These are phyloP conservation scores for Sporothrix globosa DNA, from an alignment of 2,329 filamentous ascomycete genomes.

Conservation along the genomic window DNA sequence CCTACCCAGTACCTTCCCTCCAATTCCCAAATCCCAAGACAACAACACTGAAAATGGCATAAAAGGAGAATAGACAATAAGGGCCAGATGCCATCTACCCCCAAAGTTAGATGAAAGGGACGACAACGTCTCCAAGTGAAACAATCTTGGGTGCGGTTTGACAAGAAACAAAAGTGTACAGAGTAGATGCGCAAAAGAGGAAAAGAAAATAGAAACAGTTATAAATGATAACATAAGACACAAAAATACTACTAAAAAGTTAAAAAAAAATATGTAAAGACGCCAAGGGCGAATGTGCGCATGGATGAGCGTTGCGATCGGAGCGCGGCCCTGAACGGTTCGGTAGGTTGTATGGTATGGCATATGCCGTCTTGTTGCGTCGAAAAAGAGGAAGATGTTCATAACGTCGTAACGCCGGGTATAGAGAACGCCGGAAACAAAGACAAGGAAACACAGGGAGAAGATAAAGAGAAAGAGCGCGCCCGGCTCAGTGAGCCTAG, in stretches of 20 bases:
- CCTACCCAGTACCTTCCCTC: too few species aligned
- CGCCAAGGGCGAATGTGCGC: not conserved
- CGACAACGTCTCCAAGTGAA: constrained; percentile 5
- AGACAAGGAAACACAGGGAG: not conserved
- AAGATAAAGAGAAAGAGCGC: not conserved
- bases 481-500: constrained; percentile 18
- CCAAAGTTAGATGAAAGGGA: too few species aligned
- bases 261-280: not conserved
- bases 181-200: constrained; percentile 16
- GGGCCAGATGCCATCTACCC: too few species aligned
- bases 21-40: too few species aligned
- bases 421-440: constrained; percentile 17
- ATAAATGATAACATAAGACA: constrained; percentile 2
- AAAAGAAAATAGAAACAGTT: constrained; percentile 7
- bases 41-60: too few species aligned
- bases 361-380: not conserved
- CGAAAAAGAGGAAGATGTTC: not conserved
- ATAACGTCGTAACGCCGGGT: constrained; percentile 28
- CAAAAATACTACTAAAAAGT: not conserved
- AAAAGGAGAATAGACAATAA: too few species aligned
- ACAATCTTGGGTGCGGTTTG: constrained; percentile 27
- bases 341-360: too few species aligned
- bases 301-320: too few species aligned
- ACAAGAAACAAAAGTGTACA: not conserved
- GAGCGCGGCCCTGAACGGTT: not conserved